Evolutionary conservation across 768 basidiomycete species (phyloP), one percentile per base, ranked within the genome.

Genomic region (Tremella fuciformis): DNA sequence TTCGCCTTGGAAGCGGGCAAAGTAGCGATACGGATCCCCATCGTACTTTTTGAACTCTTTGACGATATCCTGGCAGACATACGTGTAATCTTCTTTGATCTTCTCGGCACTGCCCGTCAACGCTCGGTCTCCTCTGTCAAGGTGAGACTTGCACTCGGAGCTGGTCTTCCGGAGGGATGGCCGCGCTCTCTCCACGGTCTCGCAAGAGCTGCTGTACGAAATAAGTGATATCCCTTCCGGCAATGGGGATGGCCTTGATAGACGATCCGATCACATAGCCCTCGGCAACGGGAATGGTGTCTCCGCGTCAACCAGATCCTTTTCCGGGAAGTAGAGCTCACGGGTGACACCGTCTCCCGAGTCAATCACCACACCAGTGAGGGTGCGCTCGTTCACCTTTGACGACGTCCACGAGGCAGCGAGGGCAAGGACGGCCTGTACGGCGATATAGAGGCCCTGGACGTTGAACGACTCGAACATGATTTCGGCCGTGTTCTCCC

Each of bases 391-490:
- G 19, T 84, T 84, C 63, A 89, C 89, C 60, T 87, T 85, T 77
- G 87, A 88, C 59, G 89, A 92, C 1, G 91, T 84, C 96, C 96
- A 98, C 0, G 91, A 93, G 0, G 94, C 94, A 3, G 96, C 96
- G 62, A 99, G 88, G 0, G 96, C 96, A 9, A 99, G 86, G 4
- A 99, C 96, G 37, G 96, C 96, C 76, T 98, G 96, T 0, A 99
- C 96, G 52, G 93, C 96, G 69, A 99, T 98, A 78, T 98, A 98
- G 44, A 97, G 83, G 19, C 94, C 94, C 75, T 92, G 89, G 80
- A 97, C 93, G 79, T 98, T 98, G 85, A 99, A 99, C 0, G 91
- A 94, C 79, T 99, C 96, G 78, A 98, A 99, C 84, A 99, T 97
- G 80, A 98, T 98, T 76, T 98, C 94, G 18, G 96, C 96, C 0